These are phyloP conservation scores for Aureobasidium lini DNA, from an alignment of 2,329 filamentous ascomycete genomes.

Conservation along the genomic window DNA sequence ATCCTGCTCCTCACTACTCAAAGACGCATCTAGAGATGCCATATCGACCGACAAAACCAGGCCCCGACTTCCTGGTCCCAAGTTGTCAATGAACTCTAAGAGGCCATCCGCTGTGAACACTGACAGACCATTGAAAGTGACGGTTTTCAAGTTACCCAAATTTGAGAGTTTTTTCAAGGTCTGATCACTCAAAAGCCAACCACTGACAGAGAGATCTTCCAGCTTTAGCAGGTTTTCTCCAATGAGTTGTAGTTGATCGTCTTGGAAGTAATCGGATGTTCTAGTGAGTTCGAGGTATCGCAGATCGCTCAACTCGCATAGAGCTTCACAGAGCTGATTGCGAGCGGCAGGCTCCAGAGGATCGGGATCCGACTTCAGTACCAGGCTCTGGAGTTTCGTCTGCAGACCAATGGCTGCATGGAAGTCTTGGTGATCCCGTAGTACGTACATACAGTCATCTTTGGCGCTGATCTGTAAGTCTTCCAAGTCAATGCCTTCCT, in stretches of 20 bases:
- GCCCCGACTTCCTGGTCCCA: conserved; percentile 35
- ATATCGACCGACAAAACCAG: conserved; percentile 37
- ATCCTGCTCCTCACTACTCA: conserved; percentile 33
- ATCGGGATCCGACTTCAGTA: conserved; percentile 42
- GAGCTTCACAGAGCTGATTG: conserved; percentile 42
- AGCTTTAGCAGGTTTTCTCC: conserved; percentile 40
- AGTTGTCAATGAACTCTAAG: conserved; percentile 34
- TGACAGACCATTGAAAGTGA: conserved; percentile 50
- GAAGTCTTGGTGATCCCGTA: conserved; percentile 45
- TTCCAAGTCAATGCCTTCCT: conserved; percentile 40
- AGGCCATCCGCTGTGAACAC: conserved; percentile 48
- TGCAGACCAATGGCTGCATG: conserved; percentile 48
- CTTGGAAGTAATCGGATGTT: conserved; percentile 44
- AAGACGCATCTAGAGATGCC: conserved; percentile 35
- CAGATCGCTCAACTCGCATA: conserved; percentile 47
- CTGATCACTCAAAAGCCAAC: conserved; percentile 46
- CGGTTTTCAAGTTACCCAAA: conserved; percentile 42
- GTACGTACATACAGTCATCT: conserved; percentile 30
- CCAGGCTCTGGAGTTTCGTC: conserved; percentile 38
- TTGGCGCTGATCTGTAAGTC: conserved; percentile 38
- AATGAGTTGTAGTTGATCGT: conserved; percentile 44
- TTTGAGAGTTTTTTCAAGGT: conserved; percentile 38
- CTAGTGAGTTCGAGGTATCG: conserved; percentile 46
- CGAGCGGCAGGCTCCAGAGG: conserved; percentile 38
- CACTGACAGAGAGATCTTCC: conserved; percentile 51